A percentile compares a stretch with the other conserved stretches of the same genome.
Evolutionary conservation across 2,329 filamentous ascomycete genomes (phyloP).

Genomic region (Fusarium solani-melongenae): DNA sequence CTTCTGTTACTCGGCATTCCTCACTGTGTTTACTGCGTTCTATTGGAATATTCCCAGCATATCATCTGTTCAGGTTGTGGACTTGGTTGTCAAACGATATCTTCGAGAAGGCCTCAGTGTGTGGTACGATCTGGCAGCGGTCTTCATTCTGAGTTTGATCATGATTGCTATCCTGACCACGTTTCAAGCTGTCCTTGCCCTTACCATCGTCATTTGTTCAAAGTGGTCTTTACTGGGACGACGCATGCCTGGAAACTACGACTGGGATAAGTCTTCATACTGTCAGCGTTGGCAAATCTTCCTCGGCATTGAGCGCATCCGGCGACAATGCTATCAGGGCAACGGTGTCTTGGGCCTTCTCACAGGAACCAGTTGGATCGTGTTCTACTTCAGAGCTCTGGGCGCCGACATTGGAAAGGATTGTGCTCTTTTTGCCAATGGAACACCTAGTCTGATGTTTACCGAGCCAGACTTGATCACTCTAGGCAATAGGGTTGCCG

Average conservation of each 20-base stretch:
- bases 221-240: constrained; percentile 66
- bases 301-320: constrained; percentile 62
- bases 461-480: constrained; percentile 68
- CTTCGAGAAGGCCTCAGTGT: constrained; percentile 36
- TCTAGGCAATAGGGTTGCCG: constrained; percentile 62
- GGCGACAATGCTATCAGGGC: constrained; percentile 61
- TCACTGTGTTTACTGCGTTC: constrained; percentile 57
- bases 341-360: constrained; percentile 63
- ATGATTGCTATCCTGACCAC: constrained; percentile 57
- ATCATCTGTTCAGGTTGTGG: constrained; percentile 59
- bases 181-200: constrained; percentile 55
- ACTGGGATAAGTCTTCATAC: constrained; percentile 67
- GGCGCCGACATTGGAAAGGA: constrained; percentile 65
- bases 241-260: constrained; percentile 62
- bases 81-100: constrained; percentile 44
- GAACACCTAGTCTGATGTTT: constrained; percentile 62
- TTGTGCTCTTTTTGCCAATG: constrained; percentile 66
- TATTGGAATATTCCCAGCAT: constrained; percentile 64
- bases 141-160: constrained; percentile 54
- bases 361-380: constrained; percentile 63
- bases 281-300: constrained; percentile 69
- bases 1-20: constrained; percentile 60
- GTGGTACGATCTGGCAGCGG: constrained; percentile 48
- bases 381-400: constrained; percentile 64
- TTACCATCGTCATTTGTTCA: constrained; percentile 55